phyloP scores from a whole-genome alignment of 352 stramenopile species.

The Thraustochytrium sp. region DNA sequence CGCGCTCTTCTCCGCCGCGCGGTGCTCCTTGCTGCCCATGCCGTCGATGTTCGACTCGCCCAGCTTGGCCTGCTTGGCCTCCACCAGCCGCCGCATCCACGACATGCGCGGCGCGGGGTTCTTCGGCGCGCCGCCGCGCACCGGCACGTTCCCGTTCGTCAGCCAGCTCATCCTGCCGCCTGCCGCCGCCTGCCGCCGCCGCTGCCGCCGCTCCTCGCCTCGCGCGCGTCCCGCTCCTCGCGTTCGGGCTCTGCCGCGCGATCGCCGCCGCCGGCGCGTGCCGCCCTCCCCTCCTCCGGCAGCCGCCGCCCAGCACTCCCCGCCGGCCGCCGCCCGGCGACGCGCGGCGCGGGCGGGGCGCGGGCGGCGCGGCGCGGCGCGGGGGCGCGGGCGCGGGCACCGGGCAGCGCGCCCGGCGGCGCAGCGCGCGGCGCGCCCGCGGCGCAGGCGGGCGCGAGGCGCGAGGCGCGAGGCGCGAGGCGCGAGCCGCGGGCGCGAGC shows the following conservation, averaged over 20 bases:
- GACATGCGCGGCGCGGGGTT: neutral
- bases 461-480: no score
- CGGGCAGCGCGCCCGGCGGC: no score
- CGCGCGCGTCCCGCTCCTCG: neutral
- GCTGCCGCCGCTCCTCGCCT: neutral
- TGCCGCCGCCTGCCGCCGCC: neutral
- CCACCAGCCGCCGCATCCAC: neutral
- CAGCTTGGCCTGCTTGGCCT: conserved; percentile 36
- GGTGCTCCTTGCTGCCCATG: conserved; percentile 32
- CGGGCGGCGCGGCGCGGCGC: no score
- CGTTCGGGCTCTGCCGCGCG: no score
- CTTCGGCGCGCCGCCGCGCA: neutral
- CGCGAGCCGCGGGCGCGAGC: no score
- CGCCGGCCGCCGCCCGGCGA: no score
- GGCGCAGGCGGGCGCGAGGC: no score
- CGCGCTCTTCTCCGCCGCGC: neutral
- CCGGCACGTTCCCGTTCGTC: neutral
- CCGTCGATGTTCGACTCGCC: conserved; percentile 42
- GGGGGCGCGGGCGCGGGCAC: no score
- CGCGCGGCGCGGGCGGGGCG: no score
- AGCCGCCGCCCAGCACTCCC: no score
- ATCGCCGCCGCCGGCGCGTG: neutral
- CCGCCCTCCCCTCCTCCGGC: no score
- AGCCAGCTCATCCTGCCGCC: neutral
- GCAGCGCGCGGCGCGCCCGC: no score